Percentiles rank a stretch among this genome's conserved stretches.
Evolutionary conservation across 2,329 filamentous ascomycete genomes (phyloP).

Genomic region (Colletotrichum gigasporum): DNA sequence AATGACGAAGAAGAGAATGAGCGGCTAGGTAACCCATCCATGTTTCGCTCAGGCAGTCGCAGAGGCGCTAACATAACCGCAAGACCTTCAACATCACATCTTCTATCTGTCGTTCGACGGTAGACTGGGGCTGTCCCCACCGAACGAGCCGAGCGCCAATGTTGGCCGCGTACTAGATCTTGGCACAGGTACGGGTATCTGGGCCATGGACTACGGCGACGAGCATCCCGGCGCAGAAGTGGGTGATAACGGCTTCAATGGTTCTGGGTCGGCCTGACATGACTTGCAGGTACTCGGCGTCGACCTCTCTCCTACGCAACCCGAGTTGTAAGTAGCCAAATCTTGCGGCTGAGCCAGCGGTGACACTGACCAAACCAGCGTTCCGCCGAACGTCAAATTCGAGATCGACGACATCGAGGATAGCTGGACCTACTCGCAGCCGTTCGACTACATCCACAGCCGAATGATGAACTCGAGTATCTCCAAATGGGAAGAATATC

Average conservation of each 20-base stretch:
- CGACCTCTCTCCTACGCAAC: constrained; percentile 51
- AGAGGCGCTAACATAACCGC: neutral
- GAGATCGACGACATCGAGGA: constrained; percentile 48
- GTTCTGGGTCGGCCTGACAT: neutral
- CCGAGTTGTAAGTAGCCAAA: constrained; percentile 44
- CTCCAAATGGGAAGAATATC: constrained; percentile 61
- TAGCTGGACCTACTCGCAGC: constrained; percentile 40
- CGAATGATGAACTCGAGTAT: constrained; percentile 64
- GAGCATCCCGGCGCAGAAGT: constrained; percentile 42
- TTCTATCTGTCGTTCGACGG: constrained; percentile 54
- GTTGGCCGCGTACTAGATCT: constrained; percentile 37
- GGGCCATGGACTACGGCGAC: constrained; percentile 54
- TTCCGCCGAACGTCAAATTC: constrained; percentile 51
- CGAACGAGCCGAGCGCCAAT: constrained; percentile 29
- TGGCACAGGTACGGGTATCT: constrained; percentile 41
- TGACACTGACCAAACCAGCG: no score
- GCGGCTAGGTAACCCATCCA: constrained; percentile 11
- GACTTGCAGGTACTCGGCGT: constrained; percentile 43
- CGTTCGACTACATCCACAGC: constrained; percentile 69
- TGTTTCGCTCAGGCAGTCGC: rapidly evolving
- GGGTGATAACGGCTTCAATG: neutral
- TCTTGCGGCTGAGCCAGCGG: no score
- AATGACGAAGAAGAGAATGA: constrained; percentile 33
- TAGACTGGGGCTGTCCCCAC: constrained; percentile 23
- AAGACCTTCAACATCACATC: constrained; percentile 64